phyloP scores from a whole-genome alignment of 2,329 filamentous ascomycete species.

The Parastagonospora avenae region DNA sequence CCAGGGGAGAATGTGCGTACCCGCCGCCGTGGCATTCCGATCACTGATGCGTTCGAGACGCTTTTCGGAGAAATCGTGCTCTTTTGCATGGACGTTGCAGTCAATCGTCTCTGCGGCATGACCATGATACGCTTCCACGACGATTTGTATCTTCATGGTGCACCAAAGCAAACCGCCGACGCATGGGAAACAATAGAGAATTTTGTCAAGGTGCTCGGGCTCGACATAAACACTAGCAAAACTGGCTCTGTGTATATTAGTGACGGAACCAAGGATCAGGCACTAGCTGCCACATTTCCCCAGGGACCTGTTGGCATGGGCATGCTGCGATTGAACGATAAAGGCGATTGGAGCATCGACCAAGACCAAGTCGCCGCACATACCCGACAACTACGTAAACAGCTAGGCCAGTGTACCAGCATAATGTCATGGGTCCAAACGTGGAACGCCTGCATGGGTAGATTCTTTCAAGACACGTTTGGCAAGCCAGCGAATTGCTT shows the following conservation, averaged over 20 bases:
- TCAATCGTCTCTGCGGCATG: conserved; percentile 62
- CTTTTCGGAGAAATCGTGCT: conserved; percentile 65
- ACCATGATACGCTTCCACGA: conserved; percentile 68
- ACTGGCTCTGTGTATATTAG: conserved; percentile 58
- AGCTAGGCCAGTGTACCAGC: conserved; percentile 61
- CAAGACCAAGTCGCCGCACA: conserved; percentile 64
- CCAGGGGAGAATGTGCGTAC: conserved; percentile 49
- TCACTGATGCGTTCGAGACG: conserved; percentile 64
- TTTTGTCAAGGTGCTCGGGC: conserved; percentile 62
- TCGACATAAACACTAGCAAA: conserved; percentile 64
- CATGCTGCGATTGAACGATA: conserved; percentile 59
- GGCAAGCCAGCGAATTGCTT: conserved; percentile 61
- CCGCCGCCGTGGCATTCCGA: conserved; percentile 63
- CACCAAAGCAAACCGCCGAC: conserved; percentile 57
- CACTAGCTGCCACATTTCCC: conserved; percentile 50
- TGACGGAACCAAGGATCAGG: conserved; percentile 23
- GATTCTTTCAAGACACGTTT: conserved; percentile 65
- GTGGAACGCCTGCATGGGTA: conserved; percentile 63
- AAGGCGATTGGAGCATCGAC: conserved; percentile 65
- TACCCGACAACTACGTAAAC: conserved; percentile 62
- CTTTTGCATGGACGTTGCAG: conserved; percentile 68
- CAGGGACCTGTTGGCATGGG: conserved; percentile 63
- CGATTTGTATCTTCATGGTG: conserved; percentile 71
- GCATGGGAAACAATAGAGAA: conserved; percentile 64
- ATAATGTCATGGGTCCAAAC: conserved; percentile 65